These are phyloP conservation scores for Sicyos edulis DNA, from an alignment of 306 rosid species.

Conservation along the genomic window DNA sequence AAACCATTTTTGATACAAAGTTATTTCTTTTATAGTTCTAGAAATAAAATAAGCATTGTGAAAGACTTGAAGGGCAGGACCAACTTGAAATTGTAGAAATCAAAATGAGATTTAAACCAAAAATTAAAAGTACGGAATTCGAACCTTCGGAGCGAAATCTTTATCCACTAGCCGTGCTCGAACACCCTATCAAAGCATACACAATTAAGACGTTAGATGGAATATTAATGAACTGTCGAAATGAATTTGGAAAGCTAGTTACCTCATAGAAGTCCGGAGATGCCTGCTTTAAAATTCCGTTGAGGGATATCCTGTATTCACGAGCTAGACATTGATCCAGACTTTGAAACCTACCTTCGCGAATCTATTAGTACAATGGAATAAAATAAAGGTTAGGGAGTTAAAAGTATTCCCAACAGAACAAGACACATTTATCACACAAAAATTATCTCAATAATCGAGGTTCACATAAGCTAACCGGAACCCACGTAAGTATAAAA, in stretches of 20 bases:
- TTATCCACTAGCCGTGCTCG: slow-evolving; percentile 74
- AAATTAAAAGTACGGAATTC: neutral
- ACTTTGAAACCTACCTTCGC: slow-evolving; percentile 67
- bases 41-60: too few species aligned
- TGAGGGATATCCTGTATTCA: slow-evolving; percentile 65
- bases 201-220: slow-evolving; percentile 12
- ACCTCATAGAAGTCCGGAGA: slow-evolving; percentile 83
- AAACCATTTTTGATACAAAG: neutral
- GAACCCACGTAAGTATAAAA: too few species aligned
- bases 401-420: slow-evolving; percentile 14
- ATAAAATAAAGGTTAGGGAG: slow-evolving; percentile 23
- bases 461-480: too few species aligned
- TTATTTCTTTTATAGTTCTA: neutral
- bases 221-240: slow-evolving; percentile 17
- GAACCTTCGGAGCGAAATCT: slow-evolving; percentile 90
- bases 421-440: slow-evolving; percentile 1
- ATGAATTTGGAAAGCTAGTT: slow-evolving; percentile 24
- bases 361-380: slow-evolving; percentile 45
- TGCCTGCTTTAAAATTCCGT: slow-evolving; percentile 44
- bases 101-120: too few species aligned
- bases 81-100: too few species aligned
- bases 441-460: too few species aligned
- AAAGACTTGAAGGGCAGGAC: too few species aligned
- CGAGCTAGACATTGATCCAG: slow-evolving; percentile 53
- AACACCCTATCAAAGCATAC: slow-evolving; percentile 50